Conservation (phyloP, 164 flowering plant genomes). For the Liquidambar formosana region DNA sequence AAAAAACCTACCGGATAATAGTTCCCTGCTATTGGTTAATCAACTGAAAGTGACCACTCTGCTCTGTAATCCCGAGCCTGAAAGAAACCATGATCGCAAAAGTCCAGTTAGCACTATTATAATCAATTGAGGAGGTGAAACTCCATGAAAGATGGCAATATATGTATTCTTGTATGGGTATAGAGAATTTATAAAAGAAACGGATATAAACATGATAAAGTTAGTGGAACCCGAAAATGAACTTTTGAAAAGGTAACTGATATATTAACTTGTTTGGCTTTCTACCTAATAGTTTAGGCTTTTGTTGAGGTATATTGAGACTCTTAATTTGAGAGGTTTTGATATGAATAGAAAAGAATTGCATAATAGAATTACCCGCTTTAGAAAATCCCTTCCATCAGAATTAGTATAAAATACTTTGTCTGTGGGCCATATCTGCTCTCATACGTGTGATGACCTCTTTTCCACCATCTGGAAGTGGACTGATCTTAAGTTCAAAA, state of each 20-base stretch:
- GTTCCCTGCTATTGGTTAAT: conserved; percentile 87
- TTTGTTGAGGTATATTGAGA: not conserved
- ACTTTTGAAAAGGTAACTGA: too few species aligned
- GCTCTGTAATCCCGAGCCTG: conserved; percentile 76
- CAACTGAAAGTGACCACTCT: conserved; percentile 75
- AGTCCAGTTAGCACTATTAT: not conserved
- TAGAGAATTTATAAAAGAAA: not conserved
- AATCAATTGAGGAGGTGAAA: not conserved
- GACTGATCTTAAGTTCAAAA: conserved; percentile 66
- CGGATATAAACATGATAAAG: too few species aligned
- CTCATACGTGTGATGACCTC: conserved; percentile 76
- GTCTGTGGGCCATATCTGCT: conserved; percentile 69
- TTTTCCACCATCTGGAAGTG: conserved; percentile 79
- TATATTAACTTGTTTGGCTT: too few species aligned
- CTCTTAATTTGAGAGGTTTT: not conserved
- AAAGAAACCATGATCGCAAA: conserved; percentile 10
- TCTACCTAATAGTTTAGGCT: too few species aligned
- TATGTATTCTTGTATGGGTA: not conserved
- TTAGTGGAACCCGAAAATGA: too few species aligned
- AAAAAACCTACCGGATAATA: conserved; percentile 79
- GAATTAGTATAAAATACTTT: conserved; percentile 85
- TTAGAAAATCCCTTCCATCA: conserved; percentile 83
- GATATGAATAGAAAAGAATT: not conserved
- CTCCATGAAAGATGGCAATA: not conserved
- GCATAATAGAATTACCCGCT: conserved; percentile 50